Evolutionary conservation across 83 land plant species (phyloP), one percentile per base, ranked within the genome.

Genomic region (Diphasiastrum complanatum): DNA sequence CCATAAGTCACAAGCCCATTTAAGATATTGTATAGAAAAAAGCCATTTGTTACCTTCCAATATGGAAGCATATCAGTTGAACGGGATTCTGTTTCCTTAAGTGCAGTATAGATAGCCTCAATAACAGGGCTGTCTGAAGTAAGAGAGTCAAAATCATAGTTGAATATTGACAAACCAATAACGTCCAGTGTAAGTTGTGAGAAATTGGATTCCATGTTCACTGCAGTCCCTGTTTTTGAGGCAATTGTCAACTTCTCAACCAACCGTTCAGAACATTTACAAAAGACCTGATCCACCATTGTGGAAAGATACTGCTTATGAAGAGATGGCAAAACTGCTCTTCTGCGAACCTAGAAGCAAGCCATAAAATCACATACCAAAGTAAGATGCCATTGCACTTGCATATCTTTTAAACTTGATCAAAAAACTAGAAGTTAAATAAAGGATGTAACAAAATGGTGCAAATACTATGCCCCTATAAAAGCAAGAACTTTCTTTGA

Each of bases 251-350:
- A 80, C 70, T 82, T 89, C 49, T 84, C 85, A 12, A 89, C 84
- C 51, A 89, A 53, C 60, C 85, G 74, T 41, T 80, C 73, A 41
- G 93, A 82, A 78, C 97, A 95, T 71, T 59, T 82, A 75, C 81
- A 78, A 66, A 89, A 95, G 1, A 95, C 97, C 25, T 75, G 76
- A 59, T 95, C 97, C 60, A 95, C 99, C 57, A 95, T 89, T 40
- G 86, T 69, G 2, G 97, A 78, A 47, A 95, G 59, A 58, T 79
- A 89, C 27, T 75, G 86, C 47, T 72, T 85, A 73, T 95, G 99
- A 45, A 89, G 89, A n/a, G 99, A 95, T 43, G 99, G 99, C 29
- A 82, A 76, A 32, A 95, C 97, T 48, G 97, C 97, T 67, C 83
- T 80, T 68, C 97, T 84, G 33, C 99, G 73, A 29, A 51, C 86